These are phyloP conservation scores for Mycena vitilis DNA, from an alignment of 768 basidiomycete species.

Conservation along the genomic window DNA sequence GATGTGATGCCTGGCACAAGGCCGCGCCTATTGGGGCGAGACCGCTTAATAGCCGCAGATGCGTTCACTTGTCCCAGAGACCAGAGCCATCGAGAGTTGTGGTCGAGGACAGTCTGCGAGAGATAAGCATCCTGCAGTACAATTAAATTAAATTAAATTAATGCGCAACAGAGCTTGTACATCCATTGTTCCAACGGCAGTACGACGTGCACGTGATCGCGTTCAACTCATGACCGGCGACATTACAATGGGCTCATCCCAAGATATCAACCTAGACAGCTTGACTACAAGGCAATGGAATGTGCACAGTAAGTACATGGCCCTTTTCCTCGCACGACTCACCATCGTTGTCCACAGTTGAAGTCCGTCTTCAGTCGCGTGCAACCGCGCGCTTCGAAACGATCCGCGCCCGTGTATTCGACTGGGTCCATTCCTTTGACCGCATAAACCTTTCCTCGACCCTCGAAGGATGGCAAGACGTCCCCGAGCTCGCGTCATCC, in stretches of 20 bases:
- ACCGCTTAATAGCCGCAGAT: not conserved
- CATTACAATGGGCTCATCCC: slow-evolving; percentile 40
- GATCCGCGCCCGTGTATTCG: slow-evolving; percentile 71
- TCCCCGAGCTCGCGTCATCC: slow-evolving; percentile 74
- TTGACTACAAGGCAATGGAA: slow-evolving; percentile 59
- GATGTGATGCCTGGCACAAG: too few relatives aligned
- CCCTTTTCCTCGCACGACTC: not conserved
- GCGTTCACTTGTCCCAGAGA: too few relatives aligned
- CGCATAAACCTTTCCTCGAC: slow-evolving; percentile 77
- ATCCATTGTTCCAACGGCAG: too few relatives aligned
- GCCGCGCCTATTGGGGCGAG: not conserved
- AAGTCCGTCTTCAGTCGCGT: slow-evolving; percentile 78
- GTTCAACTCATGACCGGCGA: slow-evolving; percentile 37
- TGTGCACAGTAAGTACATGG: slow-evolving; percentile 65
- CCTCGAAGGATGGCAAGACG: slow-evolving; percentile 83
- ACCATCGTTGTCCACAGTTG: slow-evolving; percentile 61
- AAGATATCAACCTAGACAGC: slow-evolving; percentile 14
- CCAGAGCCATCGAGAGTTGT: too few relatives aligned
- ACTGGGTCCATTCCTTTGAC: slow-evolving; percentile 68
- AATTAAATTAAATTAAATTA: too few relatives aligned
- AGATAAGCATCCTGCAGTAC: too few relatives aligned
- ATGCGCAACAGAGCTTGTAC: too few relatives aligned
- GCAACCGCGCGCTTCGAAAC: slow-evolving; percentile 83
- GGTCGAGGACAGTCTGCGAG: too few relatives aligned
- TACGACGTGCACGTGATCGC: slow-evolving; percentile 4